Conservation (phyloP, 169 alveolate genomes). For the Eimeria tenella region DNA sequence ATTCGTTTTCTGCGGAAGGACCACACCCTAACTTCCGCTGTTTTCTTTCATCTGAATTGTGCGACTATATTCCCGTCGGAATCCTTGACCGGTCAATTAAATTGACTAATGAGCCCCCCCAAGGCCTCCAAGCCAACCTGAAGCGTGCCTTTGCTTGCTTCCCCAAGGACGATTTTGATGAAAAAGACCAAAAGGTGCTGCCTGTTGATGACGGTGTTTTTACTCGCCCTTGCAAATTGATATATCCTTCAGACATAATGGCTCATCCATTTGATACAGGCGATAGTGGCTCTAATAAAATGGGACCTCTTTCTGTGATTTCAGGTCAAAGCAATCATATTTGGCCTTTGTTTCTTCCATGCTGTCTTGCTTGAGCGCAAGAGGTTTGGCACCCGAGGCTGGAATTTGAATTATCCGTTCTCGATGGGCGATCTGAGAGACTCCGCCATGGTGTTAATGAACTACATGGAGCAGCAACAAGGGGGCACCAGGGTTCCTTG, state of each 20-base stretch:
- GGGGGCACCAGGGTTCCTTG: constrained; percentile 94
- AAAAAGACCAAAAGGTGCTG: constrained; percentile 91
- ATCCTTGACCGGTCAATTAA: constrained; percentile 97
- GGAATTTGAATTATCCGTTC: constrained; percentile 98
- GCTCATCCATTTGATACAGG: background rate
- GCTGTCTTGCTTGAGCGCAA: constrained; percentile 97
- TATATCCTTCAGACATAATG: background rate
- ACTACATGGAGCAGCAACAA: constrained; percentile 93
- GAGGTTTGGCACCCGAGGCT: constrained; percentile 98
- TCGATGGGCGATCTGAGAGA: constrained; percentile 97
- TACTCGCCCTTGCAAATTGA: background rate
- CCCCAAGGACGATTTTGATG: constrained; percentile 95
- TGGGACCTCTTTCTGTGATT: background rate
- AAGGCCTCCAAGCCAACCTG: constrained; percentile 96
- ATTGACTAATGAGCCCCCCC: constrained; percentile 97
- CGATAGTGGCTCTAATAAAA: background rate
- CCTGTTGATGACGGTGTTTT: background rate
- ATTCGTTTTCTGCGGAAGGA: constrained; percentile 95
- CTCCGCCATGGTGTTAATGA: constrained; percentile 95
- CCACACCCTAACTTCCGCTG: constrained; percentile 96
- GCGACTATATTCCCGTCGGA: constrained; percentile 95
- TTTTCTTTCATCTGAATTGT: constrained; percentile 96
- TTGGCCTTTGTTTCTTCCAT: constrained; percentile 98
- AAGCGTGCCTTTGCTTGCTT: constrained; percentile 97
- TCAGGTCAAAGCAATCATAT: constrained; percentile 93